Base-by-base conservation (phyloP, 768 basidiomycete genomes). In the Albatrellus ellisii region DNA sequence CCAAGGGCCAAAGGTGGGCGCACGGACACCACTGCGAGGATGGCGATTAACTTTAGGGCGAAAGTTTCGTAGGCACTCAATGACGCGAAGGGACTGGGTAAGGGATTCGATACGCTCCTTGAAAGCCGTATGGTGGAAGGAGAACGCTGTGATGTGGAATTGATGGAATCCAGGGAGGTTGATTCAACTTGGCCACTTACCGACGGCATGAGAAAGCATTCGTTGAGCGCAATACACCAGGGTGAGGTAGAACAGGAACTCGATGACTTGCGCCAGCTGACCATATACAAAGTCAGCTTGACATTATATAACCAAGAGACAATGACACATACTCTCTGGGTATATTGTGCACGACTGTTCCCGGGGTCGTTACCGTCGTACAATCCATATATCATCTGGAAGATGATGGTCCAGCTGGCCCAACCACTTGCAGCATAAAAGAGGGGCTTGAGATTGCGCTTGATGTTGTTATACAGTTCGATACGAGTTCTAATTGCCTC, bases 81-180 rank as follows among this genome's bases (percentile, higher is more conserved):
- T 70, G 31, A 74, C 73, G 3, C 55, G 55, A 3, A 85, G 65
- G 1, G 75, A 64, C 29, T 64, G 58, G 43, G 64, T 59, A 5
- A 85, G 68, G n/a, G 63, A 60, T 8, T 73, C 67, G 4, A 85
- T 61, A 37, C 84, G 80, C 26, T 87, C 84, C 50, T 67, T 69
- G 56, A 75, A 88, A 8, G 85, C 85, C 3, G 72, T 77, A n/a
- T 67, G 72, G 55, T 87, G 83, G 59, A 88, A 88, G 15, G 70
- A 67, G 51, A 82, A 80, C 0, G 84, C 82, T 69, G 35, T 8
- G 31, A 18, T 15, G 14, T 10, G 17, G 44, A 46, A 14, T 26
- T 22, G 18, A 46, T 4, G 44, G 46, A n/a, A n/a, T n/a, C 17
- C 15, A 7, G 29, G 18, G 11, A 26, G 15, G 12, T 36, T 2